These are phyloP conservation scores for Acer campestre DNA, from an alignment of 345 rosid species.

Conservation along the genomic window DNA sequence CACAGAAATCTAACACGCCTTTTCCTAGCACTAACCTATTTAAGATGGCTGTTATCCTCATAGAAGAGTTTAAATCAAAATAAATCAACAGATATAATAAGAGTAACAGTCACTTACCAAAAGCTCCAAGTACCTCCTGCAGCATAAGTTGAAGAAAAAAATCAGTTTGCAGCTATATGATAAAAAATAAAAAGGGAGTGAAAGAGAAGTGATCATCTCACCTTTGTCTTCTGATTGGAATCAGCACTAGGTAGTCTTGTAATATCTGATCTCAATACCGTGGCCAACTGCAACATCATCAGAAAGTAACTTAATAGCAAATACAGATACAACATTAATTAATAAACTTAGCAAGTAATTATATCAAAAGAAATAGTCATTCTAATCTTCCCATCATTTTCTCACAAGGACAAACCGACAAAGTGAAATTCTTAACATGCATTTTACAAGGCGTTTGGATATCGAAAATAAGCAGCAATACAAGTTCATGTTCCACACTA, in stretches of 20 bases:
- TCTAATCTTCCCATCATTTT: neutral
- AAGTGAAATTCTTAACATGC: neutral
- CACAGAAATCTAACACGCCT: neutral
- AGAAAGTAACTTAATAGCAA: slow-evolving; percentile 13
- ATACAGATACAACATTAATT: neutral
- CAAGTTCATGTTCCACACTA: neutral
- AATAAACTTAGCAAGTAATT: neutral
- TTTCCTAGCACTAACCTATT: slow-evolving; percentile 7
- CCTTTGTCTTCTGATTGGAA: slow-evolving; percentile 35
- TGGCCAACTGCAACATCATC: slow-evolving; percentile 37
- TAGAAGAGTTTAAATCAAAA: neutral
- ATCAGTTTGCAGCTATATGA: slow-evolving; percentile 27
- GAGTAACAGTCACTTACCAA: slow-evolving; percentile 50
- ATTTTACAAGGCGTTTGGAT: neutral
- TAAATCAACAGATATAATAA: neutral
- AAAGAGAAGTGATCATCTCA: slow-evolving; percentile 18
- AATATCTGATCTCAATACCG: slow-evolving; percentile 19
- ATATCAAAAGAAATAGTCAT: neutral
- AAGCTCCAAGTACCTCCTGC: slow-evolving; percentile 54
- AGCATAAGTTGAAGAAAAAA: slow-evolving; percentile 24
- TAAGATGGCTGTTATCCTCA: neutral
- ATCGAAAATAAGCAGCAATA: neutral
- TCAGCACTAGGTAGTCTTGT: slow-evolving; percentile 26
- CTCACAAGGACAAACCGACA: too few relatives aligned
- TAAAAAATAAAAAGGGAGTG: slow-evolving; percentile 9